Evolutionary conservation across 2,329 filamentous ascomycete species (phyloP).

Genomic region (Ceratocystis destructans): DNA sequence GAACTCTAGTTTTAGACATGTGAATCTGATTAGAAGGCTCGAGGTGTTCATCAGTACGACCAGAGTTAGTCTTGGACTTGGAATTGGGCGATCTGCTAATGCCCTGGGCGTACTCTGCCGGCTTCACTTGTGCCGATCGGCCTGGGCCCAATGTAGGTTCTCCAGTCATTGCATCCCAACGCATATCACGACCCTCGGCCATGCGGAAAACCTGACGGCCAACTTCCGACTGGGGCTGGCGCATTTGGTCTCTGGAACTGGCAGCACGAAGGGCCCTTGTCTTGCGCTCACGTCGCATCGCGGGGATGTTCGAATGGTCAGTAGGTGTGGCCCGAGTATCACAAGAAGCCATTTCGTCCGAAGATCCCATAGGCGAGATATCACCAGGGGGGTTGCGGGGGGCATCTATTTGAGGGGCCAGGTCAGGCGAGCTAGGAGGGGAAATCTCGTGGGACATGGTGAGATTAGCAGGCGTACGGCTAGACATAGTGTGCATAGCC

Average conservation of each 20-base stretch:
- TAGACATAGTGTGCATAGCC: constrained; percentile 6
- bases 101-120: constrained; percentile 35
- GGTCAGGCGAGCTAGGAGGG: constrained; percentile 44
- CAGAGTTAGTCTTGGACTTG: not conserved
- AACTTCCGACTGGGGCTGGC: constrained; percentile 3
- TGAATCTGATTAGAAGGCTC: not conserved
- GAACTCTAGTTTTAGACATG: not conserved
- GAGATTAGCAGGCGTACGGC: constrained; percentile 1
- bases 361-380: constrained; percentile 42
- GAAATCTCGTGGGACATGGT: constrained; percentile 32
- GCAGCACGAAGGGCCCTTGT: constrained; percentile 27
- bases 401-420: not conserved
- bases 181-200: constrained; percentile 28
- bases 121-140: constrained; percentile 42
- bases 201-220: constrained; percentile 20
- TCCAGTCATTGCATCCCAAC: constrained; percentile 54
- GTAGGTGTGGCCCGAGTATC: constrained; percentile 13
- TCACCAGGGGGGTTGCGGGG: constrained; percentile 22
- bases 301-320: constrained; percentile 33
- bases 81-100: constrained; percentile 21
- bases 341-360: constrained; percentile 26
- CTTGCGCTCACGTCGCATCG: constrained; percentile 34
- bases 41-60: not conserved
- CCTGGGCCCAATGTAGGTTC: constrained; percentile 48
- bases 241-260: constrained; percentile 28